Conservation (phyloP, 176 grass and related monocot genomes). For the Saccharum officinarum region DNA sequence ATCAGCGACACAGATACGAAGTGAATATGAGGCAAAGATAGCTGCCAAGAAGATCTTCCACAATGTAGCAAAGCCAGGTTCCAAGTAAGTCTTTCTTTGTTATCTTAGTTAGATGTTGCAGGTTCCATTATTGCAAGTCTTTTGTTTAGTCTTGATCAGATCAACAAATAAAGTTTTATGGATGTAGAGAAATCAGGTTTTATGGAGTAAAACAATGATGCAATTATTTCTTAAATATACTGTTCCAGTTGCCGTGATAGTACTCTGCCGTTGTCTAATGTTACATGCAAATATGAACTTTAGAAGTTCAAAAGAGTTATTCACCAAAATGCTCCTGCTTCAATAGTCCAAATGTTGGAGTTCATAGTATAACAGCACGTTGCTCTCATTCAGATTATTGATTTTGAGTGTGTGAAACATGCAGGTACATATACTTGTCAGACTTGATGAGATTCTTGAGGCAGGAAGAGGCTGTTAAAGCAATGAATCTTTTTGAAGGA, state of each 20-base stretch:
- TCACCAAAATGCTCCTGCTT: neutral
- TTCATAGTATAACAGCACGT: constrained; percentile 1
- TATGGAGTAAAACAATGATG: neutral
- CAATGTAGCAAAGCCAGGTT: constrained; percentile 59
- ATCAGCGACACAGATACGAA: constrained; percentile 57
- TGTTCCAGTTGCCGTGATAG: neutral
- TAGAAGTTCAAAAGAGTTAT: neutral
- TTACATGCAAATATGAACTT: neutral
- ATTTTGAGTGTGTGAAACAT: constrained; percentile 3
- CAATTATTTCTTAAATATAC: neutral
- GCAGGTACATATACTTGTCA: constrained; percentile 80
- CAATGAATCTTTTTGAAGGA: constrained; percentile 83
- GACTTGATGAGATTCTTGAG: constrained; percentile 83
- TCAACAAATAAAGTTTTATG: neutral
- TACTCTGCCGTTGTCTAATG: neutral
- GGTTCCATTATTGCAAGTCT: neutral
- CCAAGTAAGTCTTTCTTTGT: constrained; percentile 55
- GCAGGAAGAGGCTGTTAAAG: constrained; percentile 62
- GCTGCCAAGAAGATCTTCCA: constrained; percentile 81
- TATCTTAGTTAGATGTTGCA: neutral
- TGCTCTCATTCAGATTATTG: neutral
- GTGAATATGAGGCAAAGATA: constrained; percentile 66
- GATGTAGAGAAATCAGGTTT: neutral
- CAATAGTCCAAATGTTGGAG: neutral
- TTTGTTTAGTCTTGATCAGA: constrained; percentile 1